Percentiles rank a stretch among this genome's conserved stretches.
Conservation (phyloP, 2,329 filamentous ascomycete species). For the Microdochium bolleyi region DNA sequence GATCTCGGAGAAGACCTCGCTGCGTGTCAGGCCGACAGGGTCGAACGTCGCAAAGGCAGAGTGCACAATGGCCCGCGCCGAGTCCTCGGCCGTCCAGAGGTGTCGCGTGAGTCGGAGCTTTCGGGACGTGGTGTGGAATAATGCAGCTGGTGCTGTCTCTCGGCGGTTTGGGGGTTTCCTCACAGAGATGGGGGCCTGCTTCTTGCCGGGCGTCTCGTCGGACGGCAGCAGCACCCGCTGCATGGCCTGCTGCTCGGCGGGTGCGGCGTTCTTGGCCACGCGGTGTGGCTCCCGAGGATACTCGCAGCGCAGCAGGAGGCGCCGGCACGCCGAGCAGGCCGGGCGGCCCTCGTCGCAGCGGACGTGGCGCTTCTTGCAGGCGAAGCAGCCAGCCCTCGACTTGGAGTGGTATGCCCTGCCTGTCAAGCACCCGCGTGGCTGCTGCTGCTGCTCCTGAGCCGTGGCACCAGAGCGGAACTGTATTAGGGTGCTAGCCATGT, state of each 20-base stretch:
- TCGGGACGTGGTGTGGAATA: neutral
- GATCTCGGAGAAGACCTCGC: neutral
- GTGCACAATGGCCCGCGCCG: neutral
- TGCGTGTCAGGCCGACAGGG: neutral
- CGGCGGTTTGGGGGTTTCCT: neutral
- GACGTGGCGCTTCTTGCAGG: neutral
- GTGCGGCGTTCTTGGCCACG: neutral
- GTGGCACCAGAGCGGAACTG: too few species aligned
- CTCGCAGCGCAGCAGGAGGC: neutral
- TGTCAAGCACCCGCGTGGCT: neutral
- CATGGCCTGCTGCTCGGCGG: neutral
- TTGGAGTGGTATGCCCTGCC: neutral
- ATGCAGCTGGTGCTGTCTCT: neutral
- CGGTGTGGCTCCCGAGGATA: neutral
- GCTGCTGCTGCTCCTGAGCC: neutral
- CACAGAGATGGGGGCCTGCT: neutral
- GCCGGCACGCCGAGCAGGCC: neutral
- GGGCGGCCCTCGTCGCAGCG: neutral
- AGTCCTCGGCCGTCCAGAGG: neutral
- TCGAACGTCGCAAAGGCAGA: neutral
- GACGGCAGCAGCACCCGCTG: neutral
- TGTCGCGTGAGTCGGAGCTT: too few species aligned
- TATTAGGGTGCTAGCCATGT: neutral
- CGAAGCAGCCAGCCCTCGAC: neutral
- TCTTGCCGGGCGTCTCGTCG: neutral